Percentiles rank a stretch among this genome's conserved stretches.
These are phyloP conservation scores for Parathielavia appendiculata DNA, from an alignment of 495 filamentous ascomycete species.

Conservation along the genomic window DNA sequence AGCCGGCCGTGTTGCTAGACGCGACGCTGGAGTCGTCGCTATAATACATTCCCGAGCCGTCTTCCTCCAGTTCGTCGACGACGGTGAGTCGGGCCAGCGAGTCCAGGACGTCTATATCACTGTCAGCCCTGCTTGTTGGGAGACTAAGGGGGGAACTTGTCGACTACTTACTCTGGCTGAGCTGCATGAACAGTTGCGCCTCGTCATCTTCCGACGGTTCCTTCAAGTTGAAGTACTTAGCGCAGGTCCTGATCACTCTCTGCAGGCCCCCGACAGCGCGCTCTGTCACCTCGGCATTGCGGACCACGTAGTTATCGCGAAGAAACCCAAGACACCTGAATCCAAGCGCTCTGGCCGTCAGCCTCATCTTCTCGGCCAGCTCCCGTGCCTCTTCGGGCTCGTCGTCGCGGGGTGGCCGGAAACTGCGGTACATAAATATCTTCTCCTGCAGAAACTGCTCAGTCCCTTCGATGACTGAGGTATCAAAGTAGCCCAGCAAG, in stretches of 20 bases:
- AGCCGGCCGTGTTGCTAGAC: constrained; percentile 40
- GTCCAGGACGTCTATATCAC: constrained; percentile 38
- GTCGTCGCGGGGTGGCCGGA: constrained; percentile 18
- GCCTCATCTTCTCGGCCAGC: constrained; percentile 27
- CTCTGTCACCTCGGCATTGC: constrained; percentile 37
- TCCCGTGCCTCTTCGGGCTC: constrained; percentile 24
- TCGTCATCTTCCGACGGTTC: constrained; percentile 36
- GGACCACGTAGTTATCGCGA: constrained; percentile 40
- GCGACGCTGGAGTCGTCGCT: constrained; percentile 40
- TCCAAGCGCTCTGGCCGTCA: constrained; percentile 37
- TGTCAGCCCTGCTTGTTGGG: constrained; percentile 17
- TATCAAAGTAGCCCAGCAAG: constrained; percentile 59
- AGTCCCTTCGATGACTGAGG: constrained; percentile 48
- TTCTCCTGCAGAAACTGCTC: constrained; percentile 52
- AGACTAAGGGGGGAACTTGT: neutral
- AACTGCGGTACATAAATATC: constrained; percentile 45
- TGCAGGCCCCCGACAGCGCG: constrained; percentile 38
- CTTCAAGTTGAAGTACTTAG: constrained; percentile 36
- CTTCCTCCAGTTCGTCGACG: constrained; percentile 52
- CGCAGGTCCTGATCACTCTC: constrained; percentile 41
- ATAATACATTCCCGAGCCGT: constrained; percentile 49
- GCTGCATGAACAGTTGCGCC: constrained; percentile 34
- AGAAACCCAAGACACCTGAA: constrained; percentile 42
- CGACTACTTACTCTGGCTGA: constrained; percentile 39
- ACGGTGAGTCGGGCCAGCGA: constrained; percentile 39